Evolutionary conservation across 1,284 basidiomycete species (phyloP).

Genomic region (Puccinia coronata): DNA sequence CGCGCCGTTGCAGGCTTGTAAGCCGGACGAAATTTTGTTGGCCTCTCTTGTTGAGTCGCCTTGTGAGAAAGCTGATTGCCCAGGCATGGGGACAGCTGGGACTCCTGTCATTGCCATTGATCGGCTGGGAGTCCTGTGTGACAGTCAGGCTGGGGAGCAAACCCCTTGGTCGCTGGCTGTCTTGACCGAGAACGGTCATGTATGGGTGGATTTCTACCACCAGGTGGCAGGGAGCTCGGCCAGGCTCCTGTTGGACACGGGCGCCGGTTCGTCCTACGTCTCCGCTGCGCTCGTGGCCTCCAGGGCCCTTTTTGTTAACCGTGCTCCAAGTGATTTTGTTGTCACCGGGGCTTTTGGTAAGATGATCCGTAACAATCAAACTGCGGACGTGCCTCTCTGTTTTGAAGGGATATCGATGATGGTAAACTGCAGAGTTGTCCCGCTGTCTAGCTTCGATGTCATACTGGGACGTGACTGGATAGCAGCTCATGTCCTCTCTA

Average conservation of each 20-base stretch:
- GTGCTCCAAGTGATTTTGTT: neutral
- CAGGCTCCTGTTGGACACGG: no score
- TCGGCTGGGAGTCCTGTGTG: neutral
- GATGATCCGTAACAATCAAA: neutral
- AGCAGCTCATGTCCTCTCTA: neutral
- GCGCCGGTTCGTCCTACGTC: neutral
- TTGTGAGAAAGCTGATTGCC: neutral
- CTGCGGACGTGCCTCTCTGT: neutral
- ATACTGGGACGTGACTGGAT: constrained; percentile 30
- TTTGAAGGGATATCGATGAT: neutral
- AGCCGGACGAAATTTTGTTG: no score
- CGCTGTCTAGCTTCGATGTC: neutral
- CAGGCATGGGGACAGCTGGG: neutral
- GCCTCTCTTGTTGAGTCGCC: no score
- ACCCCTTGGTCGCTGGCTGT: no score
- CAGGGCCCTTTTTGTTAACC: neutral
- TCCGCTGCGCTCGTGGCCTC: neutral
- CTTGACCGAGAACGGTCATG: no score
- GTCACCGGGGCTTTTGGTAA: constrained; percentile 12
- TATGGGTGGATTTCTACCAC: no score
- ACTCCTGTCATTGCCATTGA: neutral
- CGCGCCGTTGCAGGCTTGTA: neutral
- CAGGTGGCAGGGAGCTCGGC: no score
- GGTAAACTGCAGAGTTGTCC: neutral
- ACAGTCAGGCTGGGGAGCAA: no score